These are phyloP conservation scores for Thermochaetoides thermophila DNA, from an alignment of 495 filamentous ascomycete genomes.

Conservation along the genomic window DNA sequence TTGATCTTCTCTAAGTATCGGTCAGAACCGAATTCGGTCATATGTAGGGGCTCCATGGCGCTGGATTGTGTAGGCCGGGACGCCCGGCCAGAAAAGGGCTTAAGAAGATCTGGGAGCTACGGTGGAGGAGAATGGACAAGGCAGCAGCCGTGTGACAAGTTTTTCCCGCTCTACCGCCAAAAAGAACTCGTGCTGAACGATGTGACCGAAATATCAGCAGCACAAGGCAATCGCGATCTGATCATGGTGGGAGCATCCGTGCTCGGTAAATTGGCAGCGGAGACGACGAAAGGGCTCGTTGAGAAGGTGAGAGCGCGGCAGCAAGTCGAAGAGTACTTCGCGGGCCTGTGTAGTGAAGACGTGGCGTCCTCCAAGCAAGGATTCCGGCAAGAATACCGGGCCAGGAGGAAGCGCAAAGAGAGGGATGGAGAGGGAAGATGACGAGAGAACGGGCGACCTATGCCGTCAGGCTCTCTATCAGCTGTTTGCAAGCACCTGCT, in stretches of 20 bases:
- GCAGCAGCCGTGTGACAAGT: constrained; percentile 4
- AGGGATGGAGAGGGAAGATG: no score
- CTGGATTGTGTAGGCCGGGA: no score
- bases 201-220: constrained; percentile 16
- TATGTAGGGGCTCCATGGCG: constrained; percentile 38
- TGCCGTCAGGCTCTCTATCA: no score
- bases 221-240: constrained; percentile 24
- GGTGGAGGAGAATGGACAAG: constrained; percentile 3
- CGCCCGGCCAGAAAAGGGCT: no score
- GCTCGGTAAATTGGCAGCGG: background rate
- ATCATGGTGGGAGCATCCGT: constrained; percentile 32
- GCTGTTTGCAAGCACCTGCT: no score
- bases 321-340: background rate
- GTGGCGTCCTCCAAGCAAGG: no score
- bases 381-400: no score
- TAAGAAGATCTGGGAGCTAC: constrained; percentile 10
- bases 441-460: no score
- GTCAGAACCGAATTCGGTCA: constrained; percentile 43
- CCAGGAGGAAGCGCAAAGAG: no score
- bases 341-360: no score
- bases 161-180: constrained; percentile 20
- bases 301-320: background rate
- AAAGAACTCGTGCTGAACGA: constrained; percentile 19
- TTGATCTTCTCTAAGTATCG: constrained; percentile 38
- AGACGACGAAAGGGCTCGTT: background rate